Evolutionary conservation across 768 basidiomycete species (phyloP).

Genomic region (Mrakia hoshinonis): DNA sequence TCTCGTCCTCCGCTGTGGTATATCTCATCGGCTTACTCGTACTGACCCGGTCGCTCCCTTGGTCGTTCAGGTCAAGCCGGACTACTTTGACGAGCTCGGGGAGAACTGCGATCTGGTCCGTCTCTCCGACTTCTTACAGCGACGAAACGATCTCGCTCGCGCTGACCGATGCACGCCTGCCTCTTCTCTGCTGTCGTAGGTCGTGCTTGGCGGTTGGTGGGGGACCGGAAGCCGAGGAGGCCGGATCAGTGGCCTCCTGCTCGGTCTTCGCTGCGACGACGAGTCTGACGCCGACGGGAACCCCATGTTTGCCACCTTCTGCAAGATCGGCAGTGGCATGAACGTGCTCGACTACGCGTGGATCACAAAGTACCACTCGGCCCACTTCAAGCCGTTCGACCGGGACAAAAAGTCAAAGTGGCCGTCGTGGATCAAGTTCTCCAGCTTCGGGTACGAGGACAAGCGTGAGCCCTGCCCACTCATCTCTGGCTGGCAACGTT

Average conservation of each 20-base stretch:
- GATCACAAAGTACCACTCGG: constrained; percentile 50
- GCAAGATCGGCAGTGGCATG: constrained; percentile 82
- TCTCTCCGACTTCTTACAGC: neutral
- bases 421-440: constrained; percentile 52
- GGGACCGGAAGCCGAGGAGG: constrained; percentile 79
- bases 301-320: constrained; percentile 74
- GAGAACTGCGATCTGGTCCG: constrained; percentile 26
- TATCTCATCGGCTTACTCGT: no score
- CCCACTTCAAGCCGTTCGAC: constrained; percentile 67
- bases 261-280: constrained; percentile 62
- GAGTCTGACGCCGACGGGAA: constrained; percentile 51
- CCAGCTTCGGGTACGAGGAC: constrained; percentile 37
- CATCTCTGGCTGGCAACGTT: neutral
- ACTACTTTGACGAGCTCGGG: constrained; percentile 53
- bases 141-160: neutral
- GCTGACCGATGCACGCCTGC: neutral
- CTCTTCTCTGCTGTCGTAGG: constrained; percentile 36
- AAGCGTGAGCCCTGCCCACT: constrained; percentile 43
- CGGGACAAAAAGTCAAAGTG: constrained; percentile 48
- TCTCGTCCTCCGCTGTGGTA: no score
- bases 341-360: constrained; percentile 63
- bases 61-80: constrained; percentile 69
- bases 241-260: constrained; percentile 78
- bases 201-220: constrained; percentile 74
- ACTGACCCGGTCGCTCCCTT: no score